Conservation (phyloP, 495 filamentous ascomycete species). For the Aspergillus kassunensis region DNA sequence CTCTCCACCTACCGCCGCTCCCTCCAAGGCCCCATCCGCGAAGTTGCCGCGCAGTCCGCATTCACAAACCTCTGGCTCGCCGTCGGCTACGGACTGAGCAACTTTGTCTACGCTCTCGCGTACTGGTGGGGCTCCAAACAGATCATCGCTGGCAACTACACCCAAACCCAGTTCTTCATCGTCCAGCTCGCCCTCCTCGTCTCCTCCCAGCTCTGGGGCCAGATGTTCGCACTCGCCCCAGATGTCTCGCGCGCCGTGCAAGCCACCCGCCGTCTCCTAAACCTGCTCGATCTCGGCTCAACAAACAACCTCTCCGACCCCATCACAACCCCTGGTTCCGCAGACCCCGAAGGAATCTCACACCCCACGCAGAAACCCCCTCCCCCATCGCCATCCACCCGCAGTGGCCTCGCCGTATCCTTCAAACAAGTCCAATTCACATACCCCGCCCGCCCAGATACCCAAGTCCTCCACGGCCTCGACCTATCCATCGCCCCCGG, state of each 20-base stretch:
- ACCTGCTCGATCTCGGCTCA: conserved; percentile 31
- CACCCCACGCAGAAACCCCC: conserved; percentile 10
- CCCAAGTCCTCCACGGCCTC: conserved; percentile 48
- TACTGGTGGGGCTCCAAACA: conserved; percentile 65
- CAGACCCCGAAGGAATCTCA: conserved; percentile 21
- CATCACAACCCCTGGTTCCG: conserved; percentile 4
- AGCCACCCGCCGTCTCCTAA: conserved; percentile 32
- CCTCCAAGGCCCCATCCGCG: conserved; percentile 37
- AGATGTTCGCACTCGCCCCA: conserved; percentile 62
- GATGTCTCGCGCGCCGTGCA: conserved; percentile 53
- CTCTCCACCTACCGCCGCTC: conserved; percentile 35
- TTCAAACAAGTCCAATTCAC: conserved; percentile 48
- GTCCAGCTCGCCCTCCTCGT: conserved; percentile 55
- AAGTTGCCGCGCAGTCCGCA: conserved; percentile 42
- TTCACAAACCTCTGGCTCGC: conserved; percentile 38
- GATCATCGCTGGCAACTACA: conserved; percentile 53
- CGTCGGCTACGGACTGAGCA: conserved; percentile 38
- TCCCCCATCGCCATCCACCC: conserved; percentile 3
- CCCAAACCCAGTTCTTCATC: conserved; percentile 61
- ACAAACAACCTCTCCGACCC: conserved; percentile 23
- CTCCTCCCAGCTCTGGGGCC: conserved; percentile 59
- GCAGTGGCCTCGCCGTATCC: conserved; percentile 40
- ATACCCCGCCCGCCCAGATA: conserved; percentile 55
- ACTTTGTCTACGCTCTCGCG: conserved; percentile 58
- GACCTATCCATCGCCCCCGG: conserved; percentile 51